Percentiles rank a stretch among this genome's conserved stretches.
These are phyloP conservation scores for Fusarium cicatricum DNA, from an alignment of 2,329 filamentous ascomycete genomes.

Conservation along the genomic window DNA sequence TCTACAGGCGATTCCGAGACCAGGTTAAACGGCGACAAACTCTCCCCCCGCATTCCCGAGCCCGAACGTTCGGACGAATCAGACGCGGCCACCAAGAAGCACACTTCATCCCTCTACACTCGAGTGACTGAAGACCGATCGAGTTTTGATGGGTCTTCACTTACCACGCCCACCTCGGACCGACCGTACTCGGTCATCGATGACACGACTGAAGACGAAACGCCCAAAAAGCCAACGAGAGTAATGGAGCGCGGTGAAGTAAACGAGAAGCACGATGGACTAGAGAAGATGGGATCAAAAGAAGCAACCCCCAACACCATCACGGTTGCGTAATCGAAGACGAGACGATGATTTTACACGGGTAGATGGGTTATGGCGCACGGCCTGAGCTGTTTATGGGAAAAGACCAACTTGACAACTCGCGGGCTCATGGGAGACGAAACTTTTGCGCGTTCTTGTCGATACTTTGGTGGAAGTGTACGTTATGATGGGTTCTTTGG, in stretches of 20 bases:
- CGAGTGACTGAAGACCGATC: conserved; percentile 49
- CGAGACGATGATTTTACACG: conserved; percentile 34
- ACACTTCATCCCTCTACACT: conserved; percentile 50
- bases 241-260: conserved; percentile 35
- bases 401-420: conserved; percentile 22
- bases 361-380: conserved; percentile 35
- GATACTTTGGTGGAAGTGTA: conserved; percentile 40
- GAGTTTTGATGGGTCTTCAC: conserved; percentile 49
- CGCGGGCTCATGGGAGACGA: conserved; percentile 29
- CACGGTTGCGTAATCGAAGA: conserved; percentile 40
- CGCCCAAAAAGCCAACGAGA: conserved; percentile 41
- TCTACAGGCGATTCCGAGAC: conserved; percentile 6
- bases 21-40: conserved; percentile 17
- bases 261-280: conserved; percentile 36
- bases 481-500: conserved; percentile 34
- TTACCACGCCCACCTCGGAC: conserved; percentile 52
- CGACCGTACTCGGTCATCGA: conserved; percentile 46
- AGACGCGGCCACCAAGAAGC: conserved; percentile 45
- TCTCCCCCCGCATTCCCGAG: conserved; percentile 21
- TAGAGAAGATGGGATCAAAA: conserved; percentile 36
- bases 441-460: conserved; percentile 39
- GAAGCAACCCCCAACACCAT: conserved; percentile 39
- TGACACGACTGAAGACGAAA: conserved; percentile 44
- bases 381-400: conserved; percentile 31
- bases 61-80: conserved; percentile 41